Evolutionary conservation across 78 protist species (phyloP), one percentile per base, ranked within the genome.

Genomic region (Planoprotostelium fungivorum): DNA sequence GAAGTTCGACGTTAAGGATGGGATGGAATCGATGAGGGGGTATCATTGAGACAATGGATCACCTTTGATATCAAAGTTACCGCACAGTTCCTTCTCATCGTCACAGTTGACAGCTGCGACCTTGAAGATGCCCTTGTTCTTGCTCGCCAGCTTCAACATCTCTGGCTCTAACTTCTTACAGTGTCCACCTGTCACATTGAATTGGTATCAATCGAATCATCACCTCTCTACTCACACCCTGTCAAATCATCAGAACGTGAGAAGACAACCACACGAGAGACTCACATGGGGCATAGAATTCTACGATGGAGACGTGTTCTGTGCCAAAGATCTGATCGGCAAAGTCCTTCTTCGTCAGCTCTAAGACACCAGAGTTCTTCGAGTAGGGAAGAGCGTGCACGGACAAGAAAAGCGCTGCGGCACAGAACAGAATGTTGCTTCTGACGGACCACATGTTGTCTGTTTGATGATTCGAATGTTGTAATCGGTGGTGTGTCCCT

Each of bases 221-320:
- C 29, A 29, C 28, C 87, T 86, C 29, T 35, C 88, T 29, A 87
- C 37, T 51, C 0, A 84, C 37, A 88, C 29, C 29, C 38, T 84
- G 37, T 83, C 29, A 84, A 83, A 88, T 36, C 36, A 63, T 83
- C 0, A 63, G n/a, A n/a, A 88, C 37, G 29, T 29, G 29, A 83
- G 87, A 31, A 16, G 16, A 34, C 0, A 86, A 23, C 10, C 31
- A 85, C 37, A 88, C 28, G 0, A 38, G 29, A 90, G 73, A 28
- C 88, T 86, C 92, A 93, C 96, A 94, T 51, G 96, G 96, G 0
- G 96, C 96, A 84, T 89, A 94, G 36, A 94, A 94, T 84, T 94
- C 96, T 34, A 94, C 94, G 86, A 94, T n/a, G 89, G 91, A 91
- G 35, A 86, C 85, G 28, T 89, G 89, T 25, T 89, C 89, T 29